Evolutionary conservation across 2,329 filamentous ascomycete species (phyloP).

Genomic region (Dryadomyces sulphureus): DNA sequence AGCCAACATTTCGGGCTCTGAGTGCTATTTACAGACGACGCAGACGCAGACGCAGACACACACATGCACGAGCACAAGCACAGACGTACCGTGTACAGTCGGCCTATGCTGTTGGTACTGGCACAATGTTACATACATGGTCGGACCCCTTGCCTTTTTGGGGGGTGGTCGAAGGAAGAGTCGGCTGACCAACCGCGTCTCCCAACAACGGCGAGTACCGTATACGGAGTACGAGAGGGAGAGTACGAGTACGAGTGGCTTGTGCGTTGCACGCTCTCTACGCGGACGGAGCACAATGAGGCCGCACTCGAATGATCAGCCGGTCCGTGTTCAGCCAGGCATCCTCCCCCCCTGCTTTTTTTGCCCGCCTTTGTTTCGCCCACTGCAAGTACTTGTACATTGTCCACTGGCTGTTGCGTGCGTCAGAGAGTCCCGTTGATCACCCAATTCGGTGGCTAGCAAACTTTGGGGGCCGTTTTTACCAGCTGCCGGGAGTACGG

Average conservation of each 20-base stretch:
- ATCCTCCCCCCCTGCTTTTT: background rate
- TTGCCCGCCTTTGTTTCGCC: background rate
- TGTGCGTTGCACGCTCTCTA: no score
- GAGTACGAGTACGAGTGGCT: no score
- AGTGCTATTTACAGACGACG: no score
- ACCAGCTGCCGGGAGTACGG: no score
- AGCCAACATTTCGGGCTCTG: no score
- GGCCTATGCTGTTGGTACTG: background rate
- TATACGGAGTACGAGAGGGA: no score
- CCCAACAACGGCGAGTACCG: no score
- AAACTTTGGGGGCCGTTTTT: slow-evolving; percentile 8
- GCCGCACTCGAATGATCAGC: background rate
- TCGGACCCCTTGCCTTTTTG: background rate
- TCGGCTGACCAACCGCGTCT: background rate
- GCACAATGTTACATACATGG: background rate
- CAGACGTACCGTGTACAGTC: background rate
- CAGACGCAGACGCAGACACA: background rate
- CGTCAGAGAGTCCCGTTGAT: no score
- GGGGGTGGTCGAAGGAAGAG: background rate
- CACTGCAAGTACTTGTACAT: background rate
- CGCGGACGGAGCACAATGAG: no score
- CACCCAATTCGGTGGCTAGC: background rate
- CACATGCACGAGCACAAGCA: background rate
- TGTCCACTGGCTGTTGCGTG: no score
- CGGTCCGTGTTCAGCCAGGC: background rate